Base-by-base conservation (phyloP, 2,329 filamentous ascomycete genomes). In the Pseudogymnoascus sp. region DNA sequence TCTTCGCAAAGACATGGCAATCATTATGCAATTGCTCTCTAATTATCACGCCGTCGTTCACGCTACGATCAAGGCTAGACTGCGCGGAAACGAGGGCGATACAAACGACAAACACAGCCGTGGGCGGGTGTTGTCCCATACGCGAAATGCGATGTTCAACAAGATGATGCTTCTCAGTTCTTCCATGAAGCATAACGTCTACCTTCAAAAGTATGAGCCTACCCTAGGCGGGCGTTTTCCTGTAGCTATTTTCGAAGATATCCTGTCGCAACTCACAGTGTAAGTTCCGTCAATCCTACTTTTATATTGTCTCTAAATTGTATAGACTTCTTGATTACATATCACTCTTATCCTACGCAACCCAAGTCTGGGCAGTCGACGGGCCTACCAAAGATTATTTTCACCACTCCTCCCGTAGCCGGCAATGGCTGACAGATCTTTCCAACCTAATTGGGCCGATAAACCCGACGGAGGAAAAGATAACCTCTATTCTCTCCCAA, bases 41-140 rank as follows among this genome's bases (percentile, higher is more conserved):
- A 90, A 89, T 69, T 88, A 87, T 72, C 90, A 89, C 70, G 86
- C 83, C 4, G 83, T 87, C 65, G 84, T 89, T 67, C 83, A 88
- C 67, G 84, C 88, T 66, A 88, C 86, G 0, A 79, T 90, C 16
- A 80, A 80, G 60, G 76, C 81, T 7, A 80, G 84, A 6, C 79
- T 90, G 39, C 78, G 80, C 3, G 82, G 81, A n/a, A 78, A 80
- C 16, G 79, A 81, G 25, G 83, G 82, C 3, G 80, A 85, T 60
- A 71, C 75, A 19, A 74, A 71, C 1, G 69, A 64, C 52, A 64
- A 62, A 45, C 79, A 25, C 82, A 83, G 63, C 72, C 72, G 1
- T 80, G 78, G 2, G 5, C 58, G 58, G 23, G 28, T 60, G 58
- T 41, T 60, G 28, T 38, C 28, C 2, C 35, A 60, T 25, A 39